Evolutionary conservation across 352 stramenopile species (phyloP).

Genomic region (Pythium apleroticum): DNA sequence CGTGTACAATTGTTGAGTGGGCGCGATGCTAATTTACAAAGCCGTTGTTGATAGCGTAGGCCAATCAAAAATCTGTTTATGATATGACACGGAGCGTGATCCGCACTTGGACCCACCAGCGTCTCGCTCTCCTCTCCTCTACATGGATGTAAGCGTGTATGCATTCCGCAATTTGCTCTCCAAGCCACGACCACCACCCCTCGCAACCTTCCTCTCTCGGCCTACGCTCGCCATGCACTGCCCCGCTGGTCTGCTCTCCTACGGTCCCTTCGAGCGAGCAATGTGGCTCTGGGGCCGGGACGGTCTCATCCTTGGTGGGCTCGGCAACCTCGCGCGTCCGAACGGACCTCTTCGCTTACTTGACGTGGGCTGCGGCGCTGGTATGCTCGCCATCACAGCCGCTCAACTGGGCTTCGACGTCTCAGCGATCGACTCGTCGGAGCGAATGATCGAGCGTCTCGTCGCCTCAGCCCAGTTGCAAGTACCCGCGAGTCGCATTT

Average conservation of each 20-base stretch:
- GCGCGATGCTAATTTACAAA: too few species aligned
- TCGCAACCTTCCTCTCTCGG: neutral
- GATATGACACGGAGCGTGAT: neutral
- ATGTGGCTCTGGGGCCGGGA: slow-evolving; percentile 21
- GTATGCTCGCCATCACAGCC: slow-evolving; percentile 17
- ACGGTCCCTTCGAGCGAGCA: slow-evolving; percentile 8
- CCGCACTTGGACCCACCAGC: too few species aligned
- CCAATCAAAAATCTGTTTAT: neutral
- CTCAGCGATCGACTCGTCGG: slow-evolving; percentile 20
- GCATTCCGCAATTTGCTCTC: neutral
- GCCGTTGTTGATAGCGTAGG: neutral
- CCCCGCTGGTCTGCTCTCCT: slow-evolving; percentile 1
- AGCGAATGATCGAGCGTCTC: slow-evolving; percentile 14
- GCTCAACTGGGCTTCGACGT: slow-evolving; percentile 20
- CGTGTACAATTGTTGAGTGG: neutral
- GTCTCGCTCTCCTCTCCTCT: too few species aligned
- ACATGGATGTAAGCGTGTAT: too few species aligned
- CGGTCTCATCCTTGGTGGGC: slow-evolving; percentile 12
- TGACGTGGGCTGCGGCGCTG: slow-evolving; percentile 25
- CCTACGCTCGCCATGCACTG: neutral
- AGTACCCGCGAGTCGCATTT: neutral
- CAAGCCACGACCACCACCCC: neutral
- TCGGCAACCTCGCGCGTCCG: neutral
- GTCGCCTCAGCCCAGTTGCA: neutral
- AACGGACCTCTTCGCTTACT: slow-evolving; percentile 12